These are phyloP conservation scores for Epichloe scottii DNA, from an alignment of 2,329 filamentous ascomycete species.

Conservation along the genomic window DNA sequence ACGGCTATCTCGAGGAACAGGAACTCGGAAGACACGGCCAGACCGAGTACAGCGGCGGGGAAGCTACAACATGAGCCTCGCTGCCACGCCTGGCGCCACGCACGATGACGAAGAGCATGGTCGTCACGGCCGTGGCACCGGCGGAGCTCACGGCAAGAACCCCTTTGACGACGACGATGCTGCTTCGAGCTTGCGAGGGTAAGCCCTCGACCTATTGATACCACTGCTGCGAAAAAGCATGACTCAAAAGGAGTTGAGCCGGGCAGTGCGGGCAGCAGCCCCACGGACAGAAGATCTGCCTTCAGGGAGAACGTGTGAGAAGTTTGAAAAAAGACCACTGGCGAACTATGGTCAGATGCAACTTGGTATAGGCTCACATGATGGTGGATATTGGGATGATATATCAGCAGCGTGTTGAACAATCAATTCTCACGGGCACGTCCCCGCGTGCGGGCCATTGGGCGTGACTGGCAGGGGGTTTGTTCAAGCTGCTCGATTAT, in stretches of 20 bases:
- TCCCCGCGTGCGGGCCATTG: too few relatives aligned
- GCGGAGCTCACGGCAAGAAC: constrained; percentile 27
- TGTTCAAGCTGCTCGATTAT: too few relatives aligned
- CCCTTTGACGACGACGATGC: constrained; percentile 58
- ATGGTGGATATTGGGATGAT: background rate
- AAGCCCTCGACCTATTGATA: constrained; percentile 61
- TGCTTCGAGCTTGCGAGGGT: constrained; percentile 54
- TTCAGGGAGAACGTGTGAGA: constrained; percentile 56
- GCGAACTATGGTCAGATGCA: background rate
- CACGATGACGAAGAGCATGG: constrained; percentile 18
- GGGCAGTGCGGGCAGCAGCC: constrained; percentile 33
- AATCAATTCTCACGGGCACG: background rate
- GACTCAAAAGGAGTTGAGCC: constrained; percentile 20
- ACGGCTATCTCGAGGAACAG: constrained; percentile 66
- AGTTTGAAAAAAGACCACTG: background rate
- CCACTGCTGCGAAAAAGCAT: constrained; percentile 19
- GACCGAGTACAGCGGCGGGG: constrained; percentile 23
- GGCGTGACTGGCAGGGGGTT: too few relatives aligned
- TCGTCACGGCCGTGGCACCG: constrained; percentile 23
- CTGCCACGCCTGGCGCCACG: constrained; percentile 21
- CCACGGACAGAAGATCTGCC: constrained; percentile 55
- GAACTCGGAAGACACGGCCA: constrained; percentile 44
- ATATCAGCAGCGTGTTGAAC: background rate
- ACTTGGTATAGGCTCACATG: background rate
- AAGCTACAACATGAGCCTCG: constrained; percentile 38